Evolutionary conservation across 176 grass and related monocot species (phyloP), one percentile per base, ranked within the genome.

Genomic region (Carex cristatella): DNA sequence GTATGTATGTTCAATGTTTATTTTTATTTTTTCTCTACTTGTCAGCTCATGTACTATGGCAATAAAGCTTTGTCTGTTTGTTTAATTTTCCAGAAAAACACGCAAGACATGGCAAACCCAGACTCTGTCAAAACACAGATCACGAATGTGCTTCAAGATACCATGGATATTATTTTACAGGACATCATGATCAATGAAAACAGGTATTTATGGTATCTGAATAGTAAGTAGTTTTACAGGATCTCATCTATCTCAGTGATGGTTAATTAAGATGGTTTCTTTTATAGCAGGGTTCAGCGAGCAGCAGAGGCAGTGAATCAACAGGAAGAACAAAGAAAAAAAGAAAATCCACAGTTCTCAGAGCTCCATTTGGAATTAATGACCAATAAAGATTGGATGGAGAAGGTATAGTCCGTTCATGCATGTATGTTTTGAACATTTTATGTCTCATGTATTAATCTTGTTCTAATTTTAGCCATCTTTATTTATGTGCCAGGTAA

Each of bases 111-210:
- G 55, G 19, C 56, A 44, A 88, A 88, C 11, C 31, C 81, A 58
- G 88, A 95, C n/a, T 67, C 76, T 60, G 73, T 55, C 53, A 93
- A 51, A 55, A 89, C 90, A 79, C 93, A 92, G 14, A 92, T 99
- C 79, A 88, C 86, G 54, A 94, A 92, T 94, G 85, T 99, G 14
- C 87, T 99, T 78, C 96, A 95, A 87, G 96, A 99, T 79, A 95
- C 91, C 82, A 94, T 99, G 93, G 96, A 95, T 82, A 95, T 99
- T 51, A 91, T 94, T 84, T 90, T 86, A 5, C 96, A 94, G 37
- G 93, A 95, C 80, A 87, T 98, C 73, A 99, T 99, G 93, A 87
- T 37, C 61, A 51, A 82, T 65, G 85, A 59, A 65, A 84, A 83
- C 32, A 84, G 61, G 96, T 99, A 95, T 88, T 28, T 49, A 16